These are phyloP conservation scores for Tetracladium marchalianum DNA, from an alignment of 495 filamentous ascomycete species.

Conservation along the genomic window DNA sequence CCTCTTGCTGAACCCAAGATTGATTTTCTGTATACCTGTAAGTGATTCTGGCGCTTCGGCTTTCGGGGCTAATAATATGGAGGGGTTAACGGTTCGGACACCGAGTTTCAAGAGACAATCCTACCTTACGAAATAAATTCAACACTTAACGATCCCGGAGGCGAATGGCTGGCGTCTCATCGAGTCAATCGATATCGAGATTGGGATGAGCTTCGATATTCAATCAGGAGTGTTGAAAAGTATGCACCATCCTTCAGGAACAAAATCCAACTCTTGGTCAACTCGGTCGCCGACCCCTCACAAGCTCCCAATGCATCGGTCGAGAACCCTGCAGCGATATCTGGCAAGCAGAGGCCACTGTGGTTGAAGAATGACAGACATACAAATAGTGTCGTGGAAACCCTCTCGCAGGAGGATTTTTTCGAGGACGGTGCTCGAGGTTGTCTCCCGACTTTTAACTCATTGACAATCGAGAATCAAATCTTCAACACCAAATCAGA, in stretches of 20 bases:
- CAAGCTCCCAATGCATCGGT: background rate
- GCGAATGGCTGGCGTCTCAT: conserved; percentile 29
- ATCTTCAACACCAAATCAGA: conserved; percentile 26
- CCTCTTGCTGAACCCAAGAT: conserved; percentile 30
- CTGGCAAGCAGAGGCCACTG: conserved; percentile 23
- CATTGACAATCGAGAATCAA: conserved; percentile 33
- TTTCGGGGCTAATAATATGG: background rate
- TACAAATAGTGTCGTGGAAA: conserved; percentile 24
- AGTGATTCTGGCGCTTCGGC: background rate
- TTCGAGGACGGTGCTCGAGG: conserved; percentile 27
- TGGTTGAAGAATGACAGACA: conserved; percentile 27
- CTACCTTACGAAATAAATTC: conserved; percentile 28
- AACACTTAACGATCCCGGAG: conserved; percentile 29
- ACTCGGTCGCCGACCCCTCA: conserved; percentile 19
- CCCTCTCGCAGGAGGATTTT: conserved; percentile 32
- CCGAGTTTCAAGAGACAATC: conserved; percentile 24
- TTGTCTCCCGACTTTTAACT: conserved; percentile 35
- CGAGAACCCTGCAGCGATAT: conserved; percentile 10
- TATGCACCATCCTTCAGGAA: conserved; percentile 29
- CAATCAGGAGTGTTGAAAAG: conserved; percentile 30
- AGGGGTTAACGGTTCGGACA: conserved; percentile 33
- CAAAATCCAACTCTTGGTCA: conserved; percentile 33
- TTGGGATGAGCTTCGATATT: conserved; percentile 34
- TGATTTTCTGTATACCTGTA: conserved; percentile 33
- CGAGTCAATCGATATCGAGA: conserved; percentile 33